phyloP scores from a whole-genome alignment of 768 basidiomycete species.

The Leccinum rimulosum region DNA sequence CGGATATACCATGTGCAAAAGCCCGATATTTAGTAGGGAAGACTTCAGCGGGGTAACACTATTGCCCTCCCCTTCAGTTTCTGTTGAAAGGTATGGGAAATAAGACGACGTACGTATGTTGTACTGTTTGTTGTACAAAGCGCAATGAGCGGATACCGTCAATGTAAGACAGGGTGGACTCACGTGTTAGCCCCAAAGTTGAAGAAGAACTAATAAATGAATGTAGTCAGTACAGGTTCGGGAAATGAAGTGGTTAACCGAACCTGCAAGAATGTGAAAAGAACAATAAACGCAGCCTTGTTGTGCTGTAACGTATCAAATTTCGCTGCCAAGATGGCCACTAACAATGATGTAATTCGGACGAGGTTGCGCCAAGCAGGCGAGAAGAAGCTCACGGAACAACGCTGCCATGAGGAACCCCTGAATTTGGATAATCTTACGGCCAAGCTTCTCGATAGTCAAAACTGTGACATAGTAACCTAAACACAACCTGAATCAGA shows the following conservation, averaged over 20 bases:
- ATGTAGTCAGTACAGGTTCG: not conserved
- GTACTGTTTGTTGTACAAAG: slow-evolving; percentile 35
- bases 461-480: slow-evolving; percentile 71
- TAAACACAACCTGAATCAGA: slow-evolving; percentile 18
- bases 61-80: slow-evolving; percentile 3
- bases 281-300: slow-evolving; percentile 63
- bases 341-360: slow-evolving; percentile 29
- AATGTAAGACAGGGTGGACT: slow-evolving; percentile 15
- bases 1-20: slow-evolving; percentile 71
- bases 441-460: slow-evolving; percentile 68
- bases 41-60: slow-evolving; percentile 76
- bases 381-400: slow-evolving; percentile 45
- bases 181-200: slow-evolving; percentile 77
- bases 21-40: slow-evolving; percentile 77
- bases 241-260: not conserved
- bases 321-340: slow-evolving; percentile 66
- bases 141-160: not conserved
- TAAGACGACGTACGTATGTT: slow-evolving; percentile 41
- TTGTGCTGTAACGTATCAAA: slow-evolving; percentile 47
- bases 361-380: not conserved
- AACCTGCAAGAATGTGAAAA: slow-evolving; percentile 67
- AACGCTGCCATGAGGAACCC: slow-evolving; percentile 71
- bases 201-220: slow-evolving; percentile 61
- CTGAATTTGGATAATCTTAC: slow-evolving; percentile 73
- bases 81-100: too few species aligned